These are phyloP conservation scores for Alternaria ventricosa DNA, from an alignment of 2,329 filamentous ascomycete species.

Conservation along the genomic window DNA sequence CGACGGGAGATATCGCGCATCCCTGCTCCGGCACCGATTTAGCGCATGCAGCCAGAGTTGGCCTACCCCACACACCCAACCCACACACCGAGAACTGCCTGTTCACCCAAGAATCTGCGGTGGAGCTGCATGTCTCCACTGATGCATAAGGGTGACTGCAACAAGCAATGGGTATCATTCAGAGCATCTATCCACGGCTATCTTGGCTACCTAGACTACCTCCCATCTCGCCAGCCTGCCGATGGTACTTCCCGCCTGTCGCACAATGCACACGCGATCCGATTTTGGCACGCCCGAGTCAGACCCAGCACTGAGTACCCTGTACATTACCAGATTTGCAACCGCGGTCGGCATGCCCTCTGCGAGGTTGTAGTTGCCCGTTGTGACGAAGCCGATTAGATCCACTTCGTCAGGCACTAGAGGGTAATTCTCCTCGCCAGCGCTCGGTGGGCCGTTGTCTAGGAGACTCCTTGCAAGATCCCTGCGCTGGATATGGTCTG, in stretches of 20 bases:
- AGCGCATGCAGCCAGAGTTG: conserved; percentile 19
- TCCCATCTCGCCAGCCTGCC: conserved; percentile 85
- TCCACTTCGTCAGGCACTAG: conserved; percentile 75
- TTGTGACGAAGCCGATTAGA: conserved; percentile 88
- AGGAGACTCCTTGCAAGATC: conserved; percentile 38
- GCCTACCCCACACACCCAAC: conserved; percentile 13
- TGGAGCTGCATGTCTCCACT: background rate
- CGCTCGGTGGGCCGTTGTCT: conserved; percentile 24
- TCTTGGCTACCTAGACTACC: conserved; percentile 53
- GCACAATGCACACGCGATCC: conserved; percentile 73
- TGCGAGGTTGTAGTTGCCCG: conserved; percentile 80
- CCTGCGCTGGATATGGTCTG: conserved; percentile 23
- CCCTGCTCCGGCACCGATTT: conserved; percentile 21
- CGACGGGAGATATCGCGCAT: conserved; percentile 27
- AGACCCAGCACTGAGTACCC: conserved; percentile 57
- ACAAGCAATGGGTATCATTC: background rate
- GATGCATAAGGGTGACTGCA: background rate
- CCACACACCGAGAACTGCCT: conserved; percentile 8
- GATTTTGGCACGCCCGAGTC: conserved; percentile 27
- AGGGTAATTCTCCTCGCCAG: conserved; percentile 59
- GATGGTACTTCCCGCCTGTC: conserved; percentile 78
- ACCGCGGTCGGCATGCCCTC: conserved; percentile 78
- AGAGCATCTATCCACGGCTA: background rate
- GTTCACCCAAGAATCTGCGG: background rate
- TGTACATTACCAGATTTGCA: conserved; percentile 70